Evolutionary conservation across 2,329 filamentous ascomycete genomes (phyloP).

Genomic region (Trichophyton verrucosum): DNA sequence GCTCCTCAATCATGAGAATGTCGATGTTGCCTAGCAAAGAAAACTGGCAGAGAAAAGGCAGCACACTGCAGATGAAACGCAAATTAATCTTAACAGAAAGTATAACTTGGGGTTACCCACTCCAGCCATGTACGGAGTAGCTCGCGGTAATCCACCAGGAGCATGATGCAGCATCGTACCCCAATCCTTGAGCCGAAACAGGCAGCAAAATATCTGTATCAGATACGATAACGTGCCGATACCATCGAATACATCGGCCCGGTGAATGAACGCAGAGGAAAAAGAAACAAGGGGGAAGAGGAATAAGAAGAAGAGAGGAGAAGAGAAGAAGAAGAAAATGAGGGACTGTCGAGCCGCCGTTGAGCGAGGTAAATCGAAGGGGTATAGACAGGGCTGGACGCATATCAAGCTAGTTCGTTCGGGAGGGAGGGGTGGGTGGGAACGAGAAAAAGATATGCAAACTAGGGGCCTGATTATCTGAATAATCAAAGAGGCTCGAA

Average conservation of each 20-base stretch:
- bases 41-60: not conserved
- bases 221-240: not conserved
- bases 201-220: not conserved
- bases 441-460: not conserved
- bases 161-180: not conserved
- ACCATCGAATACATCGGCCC: not conserved
- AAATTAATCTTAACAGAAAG: not conserved
- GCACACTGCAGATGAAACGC: not conserved
- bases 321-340: too few relatives aligned
- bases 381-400: not conserved
- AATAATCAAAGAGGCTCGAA: constrained; percentile 4
- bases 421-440: not conserved
- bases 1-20: not conserved
- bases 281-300: not conserved
- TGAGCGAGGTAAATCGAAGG: not conserved
- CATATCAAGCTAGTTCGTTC: not conserved
- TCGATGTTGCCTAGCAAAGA: not conserved
- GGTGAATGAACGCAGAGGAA: not conserved
- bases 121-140: too few relatives aligned
- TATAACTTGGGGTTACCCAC: not conserved
- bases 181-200: not conserved
- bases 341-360: not conserved
- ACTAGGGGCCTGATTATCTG: not conserved
- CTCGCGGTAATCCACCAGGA: not conserved
- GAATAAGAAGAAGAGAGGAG: not conserved